Evolutionary conservation across 345 rosid genomes (phyloP).

Genomic region (Abelmoschus esculentus): DNA sequence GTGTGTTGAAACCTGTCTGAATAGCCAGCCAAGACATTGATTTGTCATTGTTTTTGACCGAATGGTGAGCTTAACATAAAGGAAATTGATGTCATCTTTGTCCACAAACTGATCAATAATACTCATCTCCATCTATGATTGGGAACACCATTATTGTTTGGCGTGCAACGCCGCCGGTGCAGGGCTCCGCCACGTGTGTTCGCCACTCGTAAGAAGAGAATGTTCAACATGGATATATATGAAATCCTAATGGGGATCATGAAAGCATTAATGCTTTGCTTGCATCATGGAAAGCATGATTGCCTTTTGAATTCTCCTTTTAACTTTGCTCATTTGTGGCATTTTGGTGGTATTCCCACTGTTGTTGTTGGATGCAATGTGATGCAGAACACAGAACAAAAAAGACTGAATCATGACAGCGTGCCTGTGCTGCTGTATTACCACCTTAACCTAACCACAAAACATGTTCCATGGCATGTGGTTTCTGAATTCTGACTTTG

Average conservation of each 20-base stretch:
- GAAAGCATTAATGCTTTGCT: conserved; percentile 1
- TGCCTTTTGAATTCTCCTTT: not conserved
- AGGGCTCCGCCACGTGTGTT: conserved; percentile 18
- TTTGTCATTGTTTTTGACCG: conserved; percentile 18
- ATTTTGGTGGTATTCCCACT: too few relatives aligned
- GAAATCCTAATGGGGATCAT: not conserved
- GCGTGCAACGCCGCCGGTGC: not conserved
- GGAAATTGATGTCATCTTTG: not conserved
- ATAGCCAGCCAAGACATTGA: not conserved
- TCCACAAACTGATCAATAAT: not conserved
- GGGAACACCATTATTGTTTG: not conserved
- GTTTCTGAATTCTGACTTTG: conserved; percentile 13
- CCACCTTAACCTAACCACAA: not conserved
- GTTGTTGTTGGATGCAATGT: too few relatives aligned
- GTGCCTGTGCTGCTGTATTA: not conserved
- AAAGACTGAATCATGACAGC: too few relatives aligned
- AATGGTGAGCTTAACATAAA: conserved; percentile 3
- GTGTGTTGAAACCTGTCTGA: not conserved
- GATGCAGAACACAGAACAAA: too few relatives aligned
- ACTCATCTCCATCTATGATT: not conserved
- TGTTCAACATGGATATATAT: not conserved
- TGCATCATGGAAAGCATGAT: not conserved
- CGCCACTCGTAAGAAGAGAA: not conserved
- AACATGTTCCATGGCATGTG: conserved; percentile 23
- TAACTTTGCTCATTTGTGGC: too few relatives aligned